A percentile compares a stretch with the other conserved stretches of the same genome.
Evolutionary conservation across 352 stramenopile genomes (phyloP).

Genomic region (Globisporangium perplexum): DNA sequence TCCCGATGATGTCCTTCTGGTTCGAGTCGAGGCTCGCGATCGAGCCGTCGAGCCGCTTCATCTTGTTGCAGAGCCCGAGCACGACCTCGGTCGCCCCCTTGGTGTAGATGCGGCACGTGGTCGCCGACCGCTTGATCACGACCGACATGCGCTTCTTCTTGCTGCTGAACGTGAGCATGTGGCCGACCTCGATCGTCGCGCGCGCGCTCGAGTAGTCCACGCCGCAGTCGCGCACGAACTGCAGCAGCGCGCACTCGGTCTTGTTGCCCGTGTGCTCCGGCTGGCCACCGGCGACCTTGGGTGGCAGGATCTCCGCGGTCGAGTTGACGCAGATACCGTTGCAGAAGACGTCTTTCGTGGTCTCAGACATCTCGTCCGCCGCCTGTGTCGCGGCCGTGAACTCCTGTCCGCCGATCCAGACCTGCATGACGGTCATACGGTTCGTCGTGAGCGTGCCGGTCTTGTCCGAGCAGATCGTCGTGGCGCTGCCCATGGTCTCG

Average conservation of each 20-base stretch:
- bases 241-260: slow-evolving; percentile 70
- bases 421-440: slow-evolving; percentile 94
- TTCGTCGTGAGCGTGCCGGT: slow-evolving; percentile 97
- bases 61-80: slow-evolving; percentile 57
- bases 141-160: slow-evolving; percentile 84
- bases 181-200: slow-evolving; percentile 40
- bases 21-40: slow-evolving; percentile 36
- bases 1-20: slow-evolving; percentile 63
- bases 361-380: slow-evolving; percentile 49
- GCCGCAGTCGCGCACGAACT: slow-evolving; percentile 65
- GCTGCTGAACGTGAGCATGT: slow-evolving; percentile 83
- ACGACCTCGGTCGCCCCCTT: slow-evolving; percentile 78
- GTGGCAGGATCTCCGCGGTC: slow-evolving; percentile 59
- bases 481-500: slow-evolving; percentile 94
- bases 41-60: slow-evolving; percentile 61
- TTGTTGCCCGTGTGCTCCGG: slow-evolving; percentile 81
- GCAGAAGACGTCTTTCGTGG: slow-evolving; percentile 58
- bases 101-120: slow-evolving; percentile 62
- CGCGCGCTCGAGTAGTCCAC: slow-evolving; percentile 56
- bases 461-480: slow-evolving; percentile 98
- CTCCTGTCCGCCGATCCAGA: slow-evolving; percentile 68
- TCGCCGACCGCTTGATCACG: slow-evolving; percentile 40
- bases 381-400: slow-evolving; percentile 45
- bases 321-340: slow-evolving; percentile 70
- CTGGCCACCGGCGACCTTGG: slow-evolving; percentile 40